Percentiles rank a stretch among this genome's conserved stretches.
These are phyloP conservation scores for Hypholoma fasciculare DNA, from an alignment of 768 basidiomycete genomes.

Conservation along the genomic window DNA sequence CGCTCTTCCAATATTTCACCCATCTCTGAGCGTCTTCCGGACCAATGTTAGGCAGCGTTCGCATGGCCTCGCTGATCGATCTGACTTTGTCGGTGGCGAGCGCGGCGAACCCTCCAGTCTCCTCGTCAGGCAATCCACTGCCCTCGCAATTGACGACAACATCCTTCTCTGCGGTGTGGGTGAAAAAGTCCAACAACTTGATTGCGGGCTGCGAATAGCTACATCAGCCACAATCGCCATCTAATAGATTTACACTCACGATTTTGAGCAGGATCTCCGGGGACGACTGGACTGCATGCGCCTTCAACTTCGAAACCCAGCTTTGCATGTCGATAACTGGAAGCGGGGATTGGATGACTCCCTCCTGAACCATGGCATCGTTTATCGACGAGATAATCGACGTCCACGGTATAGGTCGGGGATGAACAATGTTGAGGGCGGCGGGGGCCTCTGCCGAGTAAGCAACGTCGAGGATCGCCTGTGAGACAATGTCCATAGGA, in stretches of 20 bases:
- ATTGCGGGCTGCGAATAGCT: constrained; percentile 29
- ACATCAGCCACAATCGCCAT: neutral
- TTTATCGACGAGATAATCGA: constrained; percentile 10
- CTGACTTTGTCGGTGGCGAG: constrained; percentile 28
- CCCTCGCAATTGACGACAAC: neutral
- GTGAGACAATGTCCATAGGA: constrained; percentile 21
- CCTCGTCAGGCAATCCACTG: neutral
- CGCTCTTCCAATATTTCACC: constrained; percentile 38
- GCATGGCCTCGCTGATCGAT: constrained; percentile 33
- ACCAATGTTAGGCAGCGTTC: constrained; percentile 21
- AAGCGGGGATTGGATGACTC: constrained; percentile 5
- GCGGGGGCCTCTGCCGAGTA: constrained; percentile 13
- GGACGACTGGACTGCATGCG: constrained; percentile 3
- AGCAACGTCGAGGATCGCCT: constrained; percentile 25
- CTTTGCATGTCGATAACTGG: constrained; percentile 16
- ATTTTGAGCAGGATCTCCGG: constrained; percentile 10
- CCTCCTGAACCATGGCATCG: constrained; percentile 17
- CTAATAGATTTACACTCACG: constrained; percentile 9
- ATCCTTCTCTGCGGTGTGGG: constrained; percentile 12
- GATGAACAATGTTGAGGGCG: constrained; percentile 23
- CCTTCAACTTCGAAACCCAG: constrained; percentile 18
- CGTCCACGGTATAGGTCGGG: neutral
- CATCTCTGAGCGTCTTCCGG: constrained; percentile 27
- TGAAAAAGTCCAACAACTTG: constrained; percentile 34
- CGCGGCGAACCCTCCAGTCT: constrained; percentile 21